Percentiles rank a stretch among this genome's conserved stretches.
Evolutionary conservation across 768 basidiomycete species (phyloP).

Genomic region (Sporobolomyces roseus): DNA sequence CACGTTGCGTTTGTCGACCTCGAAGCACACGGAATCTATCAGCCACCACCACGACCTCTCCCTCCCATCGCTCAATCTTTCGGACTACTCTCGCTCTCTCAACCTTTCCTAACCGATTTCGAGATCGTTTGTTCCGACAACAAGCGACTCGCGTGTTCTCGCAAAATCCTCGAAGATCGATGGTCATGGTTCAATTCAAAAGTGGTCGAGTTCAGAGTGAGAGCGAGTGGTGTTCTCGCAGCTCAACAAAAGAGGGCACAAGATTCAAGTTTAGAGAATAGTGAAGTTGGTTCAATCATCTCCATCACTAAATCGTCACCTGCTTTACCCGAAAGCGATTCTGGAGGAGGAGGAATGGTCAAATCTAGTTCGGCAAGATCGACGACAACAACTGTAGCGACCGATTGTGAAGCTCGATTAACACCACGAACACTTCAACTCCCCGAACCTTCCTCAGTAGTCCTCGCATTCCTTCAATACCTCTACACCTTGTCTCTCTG

Average conservation of each 20-base stretch:
- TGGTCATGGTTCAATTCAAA: conserved; percentile 82
- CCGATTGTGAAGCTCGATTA: conserved; percentile 12
- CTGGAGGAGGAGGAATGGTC: conserved; percentile 6
- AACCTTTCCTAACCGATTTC: conserved; percentile 62
- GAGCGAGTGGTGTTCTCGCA: conserved; percentile 17
- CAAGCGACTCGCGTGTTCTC: conserved; percentile 71
- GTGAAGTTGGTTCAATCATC: neutral
- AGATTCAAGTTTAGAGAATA: neutral
- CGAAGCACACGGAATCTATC: conserved; percentile 93
- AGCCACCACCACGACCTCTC: conserved; percentile 63
- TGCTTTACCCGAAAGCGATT: neutral
- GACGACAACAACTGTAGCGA: neutral
- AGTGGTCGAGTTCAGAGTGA: conserved; percentile 22
- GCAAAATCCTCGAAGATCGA: conserved; percentile 76
- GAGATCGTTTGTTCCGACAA: conserved; percentile 90
- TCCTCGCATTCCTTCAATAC: conserved; percentile 85
- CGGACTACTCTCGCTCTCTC: conserved; percentile 66
- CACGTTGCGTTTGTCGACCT: conserved; percentile 59
- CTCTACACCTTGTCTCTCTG: conserved; percentile 81
- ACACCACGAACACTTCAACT: conserved; percentile 63
- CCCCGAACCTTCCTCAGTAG: conserved; percentile 84
- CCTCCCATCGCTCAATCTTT: conserved; percentile 73
- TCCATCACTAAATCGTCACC: neutral
- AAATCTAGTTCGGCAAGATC: conserved; percentile 14
- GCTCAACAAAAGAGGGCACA: conserved; percentile 5